Conservation (phyloP, 495 filamentous ascomycete species). For the Parathielavia hyrcaniae region DNA sequence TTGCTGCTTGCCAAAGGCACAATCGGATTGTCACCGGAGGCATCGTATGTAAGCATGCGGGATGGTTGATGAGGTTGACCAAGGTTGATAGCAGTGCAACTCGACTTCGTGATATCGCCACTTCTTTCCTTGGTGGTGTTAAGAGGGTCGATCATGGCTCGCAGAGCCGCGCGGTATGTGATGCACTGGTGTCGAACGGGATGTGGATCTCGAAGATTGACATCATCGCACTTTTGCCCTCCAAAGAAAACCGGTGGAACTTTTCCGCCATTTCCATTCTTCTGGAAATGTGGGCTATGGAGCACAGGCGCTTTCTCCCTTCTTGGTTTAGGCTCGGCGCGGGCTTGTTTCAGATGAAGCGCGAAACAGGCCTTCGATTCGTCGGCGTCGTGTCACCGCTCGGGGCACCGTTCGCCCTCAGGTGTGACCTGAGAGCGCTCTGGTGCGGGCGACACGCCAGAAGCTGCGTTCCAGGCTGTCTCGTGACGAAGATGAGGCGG, state of each 20-base stretch:
- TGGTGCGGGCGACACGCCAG: conserved; percentile 6
- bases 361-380: conserved; percentile 19
- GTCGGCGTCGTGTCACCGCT: conserved; percentile 3
- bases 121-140: neutral
- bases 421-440: neutral
- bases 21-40: no score
- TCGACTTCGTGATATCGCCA: neutral
- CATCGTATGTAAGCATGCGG: no score
- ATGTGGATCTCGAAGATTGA: neutral
- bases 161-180: conserved; percentile 14
- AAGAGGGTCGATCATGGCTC: neutral
- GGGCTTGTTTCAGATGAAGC: conserved; percentile 22
- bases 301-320: conserved; percentile 2
- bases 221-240: conserved; percentile 1
- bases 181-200: no score
- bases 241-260: neutral
- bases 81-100: no score
- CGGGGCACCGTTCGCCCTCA: neutral
- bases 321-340: conserved; percentile 16
- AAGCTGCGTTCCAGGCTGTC: neutral
- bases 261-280: neutral
- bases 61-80: no score
- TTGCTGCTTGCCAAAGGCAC: no score
- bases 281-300: neutral
- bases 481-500: neutral